Conservation (phyloP, 1,284 basidiomycete species). For the Austropuccinia psidii region DNA sequence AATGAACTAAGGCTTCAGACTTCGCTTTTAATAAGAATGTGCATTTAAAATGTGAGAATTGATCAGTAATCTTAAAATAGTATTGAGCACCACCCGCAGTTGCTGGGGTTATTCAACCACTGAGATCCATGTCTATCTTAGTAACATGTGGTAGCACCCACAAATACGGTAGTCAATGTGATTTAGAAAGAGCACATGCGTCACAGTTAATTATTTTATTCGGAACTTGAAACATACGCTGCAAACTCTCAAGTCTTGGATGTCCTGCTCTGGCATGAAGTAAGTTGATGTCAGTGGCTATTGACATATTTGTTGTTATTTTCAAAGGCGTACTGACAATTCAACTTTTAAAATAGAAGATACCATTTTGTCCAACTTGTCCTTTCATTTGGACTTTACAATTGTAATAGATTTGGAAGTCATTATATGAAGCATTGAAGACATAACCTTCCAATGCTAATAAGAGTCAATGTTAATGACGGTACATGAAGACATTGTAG, state of each 20-base stretch:
- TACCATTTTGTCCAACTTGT: no score
- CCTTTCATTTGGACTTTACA: no score
- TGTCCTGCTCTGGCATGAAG: background rate
- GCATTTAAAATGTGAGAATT: background rate
- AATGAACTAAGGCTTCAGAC: slow-evolving; percentile 19
- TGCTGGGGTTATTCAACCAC: background rate
- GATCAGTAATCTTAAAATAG: slow-evolving; percentile 4
- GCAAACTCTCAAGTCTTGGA: background rate
- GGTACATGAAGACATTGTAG: background rate
- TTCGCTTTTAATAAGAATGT: background rate
- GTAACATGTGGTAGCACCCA: background rate
- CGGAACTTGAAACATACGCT: background rate
- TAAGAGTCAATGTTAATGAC: background rate
- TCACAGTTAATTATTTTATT: background rate
- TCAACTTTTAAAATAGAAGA: no score
- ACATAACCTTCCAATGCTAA: background rate
- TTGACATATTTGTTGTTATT: no score
- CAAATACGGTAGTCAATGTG: background rate
- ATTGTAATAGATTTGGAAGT: no score
- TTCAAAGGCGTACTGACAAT: no score
- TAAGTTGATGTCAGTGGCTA: background rate
- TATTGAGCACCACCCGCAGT: background rate
- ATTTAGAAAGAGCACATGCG: background rate
- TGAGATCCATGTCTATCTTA: background rate
- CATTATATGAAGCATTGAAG: no score